Evolutionary conservation across 257 asterid species (phyloP), one percentile per base, ranked within the genome.

Genomic region (Datura wrightii): DNA sequence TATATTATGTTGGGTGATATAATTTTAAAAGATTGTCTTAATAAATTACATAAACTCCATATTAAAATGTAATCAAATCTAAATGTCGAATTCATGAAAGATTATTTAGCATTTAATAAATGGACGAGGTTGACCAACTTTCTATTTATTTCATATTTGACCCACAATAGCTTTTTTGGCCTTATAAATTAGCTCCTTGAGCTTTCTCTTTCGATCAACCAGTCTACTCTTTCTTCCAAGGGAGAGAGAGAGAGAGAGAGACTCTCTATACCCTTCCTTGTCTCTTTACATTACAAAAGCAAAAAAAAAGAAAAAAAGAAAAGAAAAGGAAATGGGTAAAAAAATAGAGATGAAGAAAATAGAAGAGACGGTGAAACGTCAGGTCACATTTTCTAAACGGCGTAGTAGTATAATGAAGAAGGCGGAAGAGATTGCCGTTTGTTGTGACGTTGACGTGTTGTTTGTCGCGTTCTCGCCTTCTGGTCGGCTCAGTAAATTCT

Each of bases 381-480:
- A 94, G 89, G 94, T 94, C 11, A 94, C 95, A 0, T 94, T 91
- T 31, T 94, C 93, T 0, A 94, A 94, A 50, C 87, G 95, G 1
- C 92, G 97, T 0, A 89, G 89, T 55, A 90, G 93, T 37, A 41
- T 94, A 82, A 78, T 91, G 6, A 94, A 90, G 84, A 94, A 88
- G 69, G 93, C 94, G 0, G 53, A 84, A 11, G 95, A 94, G 39
- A 52, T 92, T 1, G 80, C 93, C 0, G 48, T 88, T 0, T 85
- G 87, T 7, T 94, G 95, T 53, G 95, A 87, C 14, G 90, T 86
- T 0, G 93, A 94, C 46, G 91, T 91, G 5, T 90, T 92, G 0
- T 82, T 91, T 39, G 85, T 94, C 8, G 92, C 95, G 0, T 90
- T 91, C 56, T 90, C 97, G 0, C 95, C 95, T 5, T 87, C 93